These are phyloP conservation scores for Penicillium riverlandense DNA, from an alignment of 495 filamentous ascomycete genomes.

Conservation along the genomic window DNA sequence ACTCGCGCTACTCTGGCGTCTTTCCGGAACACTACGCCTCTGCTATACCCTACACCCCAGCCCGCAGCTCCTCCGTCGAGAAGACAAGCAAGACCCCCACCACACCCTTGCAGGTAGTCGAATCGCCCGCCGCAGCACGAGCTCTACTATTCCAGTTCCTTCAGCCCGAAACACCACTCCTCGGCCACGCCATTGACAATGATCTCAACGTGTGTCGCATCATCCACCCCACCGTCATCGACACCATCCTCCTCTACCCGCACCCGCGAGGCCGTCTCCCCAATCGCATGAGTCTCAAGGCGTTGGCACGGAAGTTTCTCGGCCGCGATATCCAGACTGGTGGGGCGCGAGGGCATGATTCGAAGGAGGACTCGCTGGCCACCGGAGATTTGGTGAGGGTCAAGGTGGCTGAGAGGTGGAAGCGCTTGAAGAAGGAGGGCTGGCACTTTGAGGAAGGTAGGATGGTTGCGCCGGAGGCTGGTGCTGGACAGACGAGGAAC, in stretches of 20 bases:
- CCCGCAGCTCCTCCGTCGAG: too few species aligned
- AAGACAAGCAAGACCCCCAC: constrained; percentile 4
- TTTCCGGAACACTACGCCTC: constrained; percentile 62
- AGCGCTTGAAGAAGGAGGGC: constrained; percentile 50
- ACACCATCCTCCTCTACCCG: constrained; percentile 80
- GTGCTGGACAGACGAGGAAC: constrained; percentile 20
- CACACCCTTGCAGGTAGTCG: constrained; percentile 54
- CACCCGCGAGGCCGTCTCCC: constrained; percentile 64
- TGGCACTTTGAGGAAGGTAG: constrained; percentile 52
- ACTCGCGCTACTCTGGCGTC: constrained; percentile 83
- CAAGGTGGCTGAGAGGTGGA: constrained; percentile 60
- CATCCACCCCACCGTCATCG: constrained; percentile 76
- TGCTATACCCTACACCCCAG: constrained; percentile 50
- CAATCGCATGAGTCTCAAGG: constrained; percentile 64
- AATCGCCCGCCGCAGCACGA: constrained; percentile 65
- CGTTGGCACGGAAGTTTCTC: constrained; percentile 56
- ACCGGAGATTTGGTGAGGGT: constrained; percentile 78
- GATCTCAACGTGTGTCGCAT: constrained; percentile 79
- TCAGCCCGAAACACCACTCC: constrained; percentile 66
- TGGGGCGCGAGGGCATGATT: constrained; percentile 70
- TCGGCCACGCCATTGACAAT: constrained; percentile 94
- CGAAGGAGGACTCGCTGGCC: constrained; percentile 77
- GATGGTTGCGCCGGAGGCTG: constrained; percentile 38
- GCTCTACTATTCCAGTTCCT: constrained; percentile 64
- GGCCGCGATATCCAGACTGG: constrained; percentile 71